phyloP scores from a whole-genome alignment of 108 stramenopile genomes.

The Cyclotella baltica region DNA sequence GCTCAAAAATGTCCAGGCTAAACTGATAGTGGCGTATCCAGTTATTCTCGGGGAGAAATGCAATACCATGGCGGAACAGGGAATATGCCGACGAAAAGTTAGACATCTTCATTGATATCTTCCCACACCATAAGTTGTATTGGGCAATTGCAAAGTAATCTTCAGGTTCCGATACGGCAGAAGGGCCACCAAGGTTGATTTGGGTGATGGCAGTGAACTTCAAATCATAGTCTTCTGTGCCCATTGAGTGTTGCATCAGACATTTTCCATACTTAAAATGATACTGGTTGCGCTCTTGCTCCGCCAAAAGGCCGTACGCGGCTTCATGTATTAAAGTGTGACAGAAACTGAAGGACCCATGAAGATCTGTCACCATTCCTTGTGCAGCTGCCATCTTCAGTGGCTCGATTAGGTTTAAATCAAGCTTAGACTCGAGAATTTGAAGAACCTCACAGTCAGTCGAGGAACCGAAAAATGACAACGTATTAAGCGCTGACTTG shows the following conservation, averaged over 20 bases:
- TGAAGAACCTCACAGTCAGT: not conserved
- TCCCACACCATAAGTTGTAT: slow-evolving; percentile 24
- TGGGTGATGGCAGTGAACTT: slow-evolving; percentile 20
- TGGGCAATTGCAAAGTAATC: slow-evolving; percentile 2
- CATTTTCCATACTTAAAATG: slow-evolving; percentile 18
- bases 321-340: slow-evolving; percentile 33
- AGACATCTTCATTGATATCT: slow-evolving; percentile 23
- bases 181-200: slow-evolving; percentile 17
- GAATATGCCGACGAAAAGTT: slow-evolving; percentile 11
- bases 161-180: slow-evolving; percentile 2
- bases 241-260: not conserved
- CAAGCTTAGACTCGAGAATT: slow-evolving; percentile 4
- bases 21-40: slow-evolving; percentile 34
- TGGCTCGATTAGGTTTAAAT: not conserved
- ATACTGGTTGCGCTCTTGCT: not conserved
- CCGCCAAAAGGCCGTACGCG: slow-evolving; percentile 17
- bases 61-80: slow-evolving; percentile 27
- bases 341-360: slow-evolving; percentile 19
- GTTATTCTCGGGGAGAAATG: slow-evolving; percentile 16
- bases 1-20: slow-evolving; percentile 29
- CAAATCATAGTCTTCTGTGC: slow-evolving; percentile 6
- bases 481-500: slow-evolving; percentile 2
- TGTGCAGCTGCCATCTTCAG: slow-evolving; percentile 8
- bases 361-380: slow-evolving; percentile 12
- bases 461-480: slow-evolving; percentile 20